Base-by-base conservation (phyloP, 1,284 basidiomycete genomes). In the Wallemia mellicola region DNA sequence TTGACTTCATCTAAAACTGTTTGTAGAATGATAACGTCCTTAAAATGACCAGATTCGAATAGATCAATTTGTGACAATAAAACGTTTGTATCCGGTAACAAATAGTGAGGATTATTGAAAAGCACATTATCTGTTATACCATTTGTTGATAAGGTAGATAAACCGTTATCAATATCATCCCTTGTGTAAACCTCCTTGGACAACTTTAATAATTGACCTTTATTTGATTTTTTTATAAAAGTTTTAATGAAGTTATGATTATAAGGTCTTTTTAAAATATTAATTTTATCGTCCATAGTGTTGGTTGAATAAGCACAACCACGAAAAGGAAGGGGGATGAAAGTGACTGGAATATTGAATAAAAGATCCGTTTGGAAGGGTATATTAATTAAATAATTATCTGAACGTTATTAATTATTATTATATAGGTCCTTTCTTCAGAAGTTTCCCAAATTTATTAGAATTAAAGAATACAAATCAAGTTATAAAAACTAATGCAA, bases 1-100 rank as follows among this genome's bases (percentile, higher is more conserved):
- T 92, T 77, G 61, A 95, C 88, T 77, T 99, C 94, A 64, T 94
- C 86, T 58, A 95, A 73, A 1, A 95, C 89, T 0, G 92, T 99
- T 70, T 98, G 94, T 1, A 95, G 77, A 14, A 98, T 74, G 59
- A 99, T 81, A 60, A 94, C 78, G 0, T 86, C 83, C 0, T 84
- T 74, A 0, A 72, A 75, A 2, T 68, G 64, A 2, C 73, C 69
- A 0, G 83, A 83, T 67, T 87, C 83, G 54, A 95, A 74, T 58
- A 94, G 74, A 70, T 96, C 91, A 82, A 95, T 92, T 83, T 94
- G 68, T 19, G 11, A 60, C 58, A 33, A 75, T 64, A 96, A 86
- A 5, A 95, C 79, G 70, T 99, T 99, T 25, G 94, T 96, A 70
- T 99, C 94, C 17, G 92, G 82, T 2, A 99, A 73, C 27, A 96